These are phyloP conservation scores for Xanthoconium separans DNA, from an alignment of 1,284 basidiomycete genomes.

Conservation along the genomic window DNA sequence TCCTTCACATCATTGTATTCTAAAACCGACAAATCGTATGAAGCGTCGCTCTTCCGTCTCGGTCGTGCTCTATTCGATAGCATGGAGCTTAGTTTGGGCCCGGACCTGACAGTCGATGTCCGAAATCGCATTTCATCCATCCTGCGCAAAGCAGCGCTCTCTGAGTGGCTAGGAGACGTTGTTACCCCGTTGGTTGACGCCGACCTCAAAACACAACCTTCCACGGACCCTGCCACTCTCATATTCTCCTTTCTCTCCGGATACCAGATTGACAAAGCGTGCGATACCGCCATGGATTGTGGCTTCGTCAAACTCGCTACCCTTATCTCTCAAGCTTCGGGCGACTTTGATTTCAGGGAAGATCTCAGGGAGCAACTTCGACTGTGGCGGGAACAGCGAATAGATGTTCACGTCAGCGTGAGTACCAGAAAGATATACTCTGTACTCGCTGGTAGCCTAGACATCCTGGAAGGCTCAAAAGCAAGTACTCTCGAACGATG, in stretches of 20 bases:
- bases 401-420: constrained; percentile 70
- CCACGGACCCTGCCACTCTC: constrained; percentile 46
- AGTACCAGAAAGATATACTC: constrained; percentile 83
- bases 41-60: constrained; percentile 83
- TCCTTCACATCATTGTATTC: constrained; percentile 79
- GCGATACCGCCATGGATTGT: constrained; percentile 71
- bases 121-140: constrained; percentile 60
- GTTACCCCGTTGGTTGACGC: constrained; percentile 76
- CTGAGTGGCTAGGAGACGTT: constrained; percentile 81
- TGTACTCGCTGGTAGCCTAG: constrained; percentile 79
- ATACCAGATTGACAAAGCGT: constrained; percentile 85
- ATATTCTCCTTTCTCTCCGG: constrained; percentile 85
- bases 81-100: constrained; percentile 61
- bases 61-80: constrained; percentile 92
- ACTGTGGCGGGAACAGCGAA: constrained; percentile 81
- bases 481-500: constrained; percentile 57
- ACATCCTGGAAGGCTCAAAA: constrained; percentile 59
- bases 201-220: constrained; percentile 58
- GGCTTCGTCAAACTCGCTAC: constrained; percentile 88
- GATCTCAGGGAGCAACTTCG: constrained; percentile 80
- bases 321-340: constrained; percentile 87
- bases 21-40: constrained; percentile 69
- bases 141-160: constrained; percentile 80
- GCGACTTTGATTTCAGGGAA: constrained; percentile 73
- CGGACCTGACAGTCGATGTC: constrained; percentile 57